These are phyloP conservation scores for Fusarium sp. DNA, from an alignment of 2,329 filamentous ascomycete species.

Conservation along the genomic window DNA sequence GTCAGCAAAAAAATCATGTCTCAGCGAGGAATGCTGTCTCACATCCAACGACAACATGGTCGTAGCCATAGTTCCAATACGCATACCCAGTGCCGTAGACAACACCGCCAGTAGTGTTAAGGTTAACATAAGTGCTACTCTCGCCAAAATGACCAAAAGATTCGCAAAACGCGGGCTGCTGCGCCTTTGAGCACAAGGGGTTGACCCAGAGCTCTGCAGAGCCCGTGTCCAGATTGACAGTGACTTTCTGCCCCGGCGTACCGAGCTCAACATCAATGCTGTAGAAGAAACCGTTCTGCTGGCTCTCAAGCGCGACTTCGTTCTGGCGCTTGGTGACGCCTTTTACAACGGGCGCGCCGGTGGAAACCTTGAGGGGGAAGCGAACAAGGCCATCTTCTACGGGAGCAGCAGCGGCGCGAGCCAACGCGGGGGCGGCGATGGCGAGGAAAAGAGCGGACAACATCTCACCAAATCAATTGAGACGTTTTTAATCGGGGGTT, in stretches of 20 bases:
- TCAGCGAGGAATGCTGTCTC: conserved; percentile 20
- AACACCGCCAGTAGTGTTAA: conserved; percentile 39
- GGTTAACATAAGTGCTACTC: conserved; percentile 43
- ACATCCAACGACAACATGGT: conserved; percentile 47
- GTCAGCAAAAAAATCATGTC: background rate
- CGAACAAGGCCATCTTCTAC: conserved; percentile 39
- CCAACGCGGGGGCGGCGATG: conserved; percentile 42
- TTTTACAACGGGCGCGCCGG: conserved; percentile 43
- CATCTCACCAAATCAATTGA: conserved; percentile 35
- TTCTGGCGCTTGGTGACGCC: conserved; percentile 43
- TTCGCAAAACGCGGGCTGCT: conserved; percentile 42
- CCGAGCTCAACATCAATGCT: conserved; percentile 51
- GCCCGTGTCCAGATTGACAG: conserved; percentile 53
- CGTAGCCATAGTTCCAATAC: conserved; percentile 48
- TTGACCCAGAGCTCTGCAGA: conserved; percentile 56
- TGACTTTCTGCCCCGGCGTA: conserved; percentile 50
- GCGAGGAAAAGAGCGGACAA: conserved; percentile 45
- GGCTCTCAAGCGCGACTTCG: conserved; percentile 36
- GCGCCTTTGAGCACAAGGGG: conserved; percentile 48
- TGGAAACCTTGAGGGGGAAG: conserved; percentile 43
- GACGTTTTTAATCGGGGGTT: background rate
- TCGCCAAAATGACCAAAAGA: conserved; percentile 44
- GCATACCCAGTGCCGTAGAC: conserved; percentile 47
- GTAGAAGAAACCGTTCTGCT: conserved; percentile 49
- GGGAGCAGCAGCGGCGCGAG: conserved; percentile 27